Percentiles rank a stretch among this genome's conserved stretches.
Conservation (phyloP, 495 filamentous ascomycete species). For the Chaetomium fimeti region DNA sequence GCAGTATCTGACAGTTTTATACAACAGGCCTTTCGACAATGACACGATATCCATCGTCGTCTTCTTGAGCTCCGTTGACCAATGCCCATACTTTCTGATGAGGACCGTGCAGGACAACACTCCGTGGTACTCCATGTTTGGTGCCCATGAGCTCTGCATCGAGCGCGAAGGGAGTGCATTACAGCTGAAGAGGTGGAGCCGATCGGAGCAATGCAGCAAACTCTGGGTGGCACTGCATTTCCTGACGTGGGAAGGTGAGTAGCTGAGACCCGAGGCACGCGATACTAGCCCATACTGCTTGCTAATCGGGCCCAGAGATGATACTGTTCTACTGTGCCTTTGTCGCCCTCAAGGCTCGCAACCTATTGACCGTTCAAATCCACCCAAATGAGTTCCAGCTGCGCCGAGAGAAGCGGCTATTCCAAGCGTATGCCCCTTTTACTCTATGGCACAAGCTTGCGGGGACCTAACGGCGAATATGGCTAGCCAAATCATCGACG, state of each 20-base stretch:
- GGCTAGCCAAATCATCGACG: slow-evolving; percentile 67
- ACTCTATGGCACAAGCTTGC: neutral
- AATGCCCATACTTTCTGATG: slow-evolving; percentile 45
- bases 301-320: slow-evolving; percentile 49
- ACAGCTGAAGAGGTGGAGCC: slow-evolving; percentile 51
- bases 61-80: slow-evolving; percentile 43
- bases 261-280: neutral
- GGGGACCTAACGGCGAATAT: neutral
- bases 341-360: slow-evolving; percentile 69
- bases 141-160: slow-evolving; percentile 52
- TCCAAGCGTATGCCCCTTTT: slow-evolving; percentile 60
- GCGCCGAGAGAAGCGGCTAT: slow-evolving; percentile 62
- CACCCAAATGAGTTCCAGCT: slow-evolving; percentile 60
- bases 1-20: neutral
- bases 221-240: slow-evolving; percentile 55
- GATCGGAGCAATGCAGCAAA: slow-evolving; percentile 42
- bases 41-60: slow-evolving; percentile 51
- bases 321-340: slow-evolving; percentile 78
- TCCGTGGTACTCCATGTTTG: slow-evolving; percentile 48
- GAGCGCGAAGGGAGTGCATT: slow-evolving; percentile 47
- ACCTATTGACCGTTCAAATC: slow-evolving; percentile 51
- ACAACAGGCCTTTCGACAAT: slow-evolving; percentile 49
- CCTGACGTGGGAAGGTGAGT: slow-evolving; percentile 56
- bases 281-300: neutral
- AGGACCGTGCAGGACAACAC: slow-evolving; percentile 40